Evolutionary conservation across 495 filamentous ascomycete species (phyloP).

Genomic region (Xylaria castorea): DNA sequence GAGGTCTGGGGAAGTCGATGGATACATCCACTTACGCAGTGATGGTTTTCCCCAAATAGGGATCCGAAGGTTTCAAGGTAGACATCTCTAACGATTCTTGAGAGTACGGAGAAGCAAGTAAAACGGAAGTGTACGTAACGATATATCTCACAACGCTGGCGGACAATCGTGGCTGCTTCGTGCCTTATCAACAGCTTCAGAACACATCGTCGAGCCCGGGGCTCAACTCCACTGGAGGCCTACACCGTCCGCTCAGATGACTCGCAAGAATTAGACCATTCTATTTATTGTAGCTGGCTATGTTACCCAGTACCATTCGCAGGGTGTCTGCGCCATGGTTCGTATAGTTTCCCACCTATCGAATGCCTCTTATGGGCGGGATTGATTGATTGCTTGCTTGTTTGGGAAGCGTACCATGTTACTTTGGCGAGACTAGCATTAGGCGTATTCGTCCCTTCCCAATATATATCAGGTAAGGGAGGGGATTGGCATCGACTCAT

Average conservation of each 20-base stretch:
- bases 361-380: neutral
- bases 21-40: slow-evolving; percentile 23
- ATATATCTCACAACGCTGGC: slow-evolving; percentile 8
- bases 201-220: neutral
- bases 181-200: slow-evolving; percentile 1
- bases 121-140: neutral
- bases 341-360: neutral
- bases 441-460: neutral
- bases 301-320: neutral
- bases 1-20: no score
- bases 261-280: neutral
- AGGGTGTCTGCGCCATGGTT: neutral
- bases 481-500: slow-evolving; percentile 2
- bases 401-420: neutral
- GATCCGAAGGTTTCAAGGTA: slow-evolving; percentile 15
- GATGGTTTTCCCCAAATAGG: slow-evolving; percentile 26
- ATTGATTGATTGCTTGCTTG: slow-evolving; percentile 1
- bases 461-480: neutral
- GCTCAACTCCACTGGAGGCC: neutral
- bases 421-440: neutral
- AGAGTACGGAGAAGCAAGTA: neutral
- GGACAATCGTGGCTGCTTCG: neutral
- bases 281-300: slow-evolving; percentile 10
- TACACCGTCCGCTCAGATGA: slow-evolving; percentile 5
- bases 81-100: slow-evolving; percentile 10